These are phyloP conservation scores for Lasiodiplodia hormozganensis DNA, from an alignment of 2,329 filamentous ascomycete species.

Conservation along the genomic window DNA sequence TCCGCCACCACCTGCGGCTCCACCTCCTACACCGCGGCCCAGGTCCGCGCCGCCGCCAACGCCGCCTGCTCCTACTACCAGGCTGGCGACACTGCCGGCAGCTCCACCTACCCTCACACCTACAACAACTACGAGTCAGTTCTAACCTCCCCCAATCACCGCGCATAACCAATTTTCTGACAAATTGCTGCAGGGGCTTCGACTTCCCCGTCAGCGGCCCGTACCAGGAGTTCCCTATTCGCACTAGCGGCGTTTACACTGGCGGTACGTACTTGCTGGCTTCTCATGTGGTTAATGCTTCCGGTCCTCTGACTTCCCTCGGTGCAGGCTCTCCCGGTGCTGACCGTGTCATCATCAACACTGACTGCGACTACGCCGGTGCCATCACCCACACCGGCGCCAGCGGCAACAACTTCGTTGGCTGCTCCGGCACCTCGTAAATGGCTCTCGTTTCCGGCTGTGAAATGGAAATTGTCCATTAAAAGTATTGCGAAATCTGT, in stretches of 20 bases:
- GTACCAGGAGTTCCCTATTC: conserved; percentile 70
- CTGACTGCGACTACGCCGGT: conserved; percentile 63
- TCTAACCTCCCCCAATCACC: background rate
- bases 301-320: background rate
- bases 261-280: conserved; percentile 55
- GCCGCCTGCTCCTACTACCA: conserved; percentile 61
- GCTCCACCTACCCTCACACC: conserved; percentile 62
- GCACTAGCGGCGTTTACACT: conserved; percentile 59
- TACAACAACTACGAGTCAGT: conserved; percentile 65
- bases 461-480: background rate
- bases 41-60: conserved; percentile 58
- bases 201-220: conserved; percentile 63
- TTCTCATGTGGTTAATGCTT: conserved; percentile 2
- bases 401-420: conserved; percentile 71
- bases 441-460: background rate
- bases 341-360: conserved; percentile 71
- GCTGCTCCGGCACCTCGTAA: conserved; percentile 56
- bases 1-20: conserved; percentile 62
- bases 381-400: conserved; percentile 75
- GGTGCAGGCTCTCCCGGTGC: conserved; percentile 65
- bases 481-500: background rate
- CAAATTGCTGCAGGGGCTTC: conserved; percentile 55
- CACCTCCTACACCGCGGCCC: conserved; percentile 58
- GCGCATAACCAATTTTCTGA: background rate
- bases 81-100: conserved; percentile 46